Evolutionary conservation across 495 filamentous ascomycete genomes (phyloP), one percentile per base, ranked within the genome.

Genomic region (Aspergillus homomorphus): DNA sequence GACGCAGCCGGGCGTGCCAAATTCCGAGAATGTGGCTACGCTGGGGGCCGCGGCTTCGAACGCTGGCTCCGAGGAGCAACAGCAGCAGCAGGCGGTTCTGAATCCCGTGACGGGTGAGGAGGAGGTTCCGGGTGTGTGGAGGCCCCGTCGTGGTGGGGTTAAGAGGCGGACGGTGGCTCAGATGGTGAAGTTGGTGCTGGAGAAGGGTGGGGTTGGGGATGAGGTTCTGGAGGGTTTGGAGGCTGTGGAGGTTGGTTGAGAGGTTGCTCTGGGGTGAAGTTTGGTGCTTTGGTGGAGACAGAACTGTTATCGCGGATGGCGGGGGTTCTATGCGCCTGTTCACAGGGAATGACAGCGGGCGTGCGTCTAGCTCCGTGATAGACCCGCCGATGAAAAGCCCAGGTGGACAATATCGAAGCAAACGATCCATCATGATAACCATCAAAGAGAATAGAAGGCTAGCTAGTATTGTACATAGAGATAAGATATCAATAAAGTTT

Each of bases 191-290:
- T 82, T 85, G 66, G 83, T 87, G 42, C 59, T 90, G 50, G 78
- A 84, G 61, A 77, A 77, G 60, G 89, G 89, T 1, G 91, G 91
- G 22, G 86, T 95, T 24, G 90, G 87, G 15, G 88, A 90, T 60
- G 91, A 96, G 73, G 89, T 96, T 2, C 72, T 96, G 59, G 84
- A 84, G 53, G 91, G 87, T 5, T 71, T 96, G 65, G 87, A 89
- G 67, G 81, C 78, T 18, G 75, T 79, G 33, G 67, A 77, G 49
- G 74, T 79, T 33, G 62, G 68, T 49, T 77, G 65, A 75, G 50
- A 5, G 33, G 12, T 38, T 38, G 33, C 2, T 14, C 12, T 38
- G 33, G 33, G n/a, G 10, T 30, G 26, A 30, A 10, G 4, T 38
- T 38, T 14, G 33, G 8, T 12, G 33, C 33, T 14, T 12, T 7